Base-by-base conservation (phyloP, 805 yeast species). In the Wickerhamomyces queroliae region DNA sequence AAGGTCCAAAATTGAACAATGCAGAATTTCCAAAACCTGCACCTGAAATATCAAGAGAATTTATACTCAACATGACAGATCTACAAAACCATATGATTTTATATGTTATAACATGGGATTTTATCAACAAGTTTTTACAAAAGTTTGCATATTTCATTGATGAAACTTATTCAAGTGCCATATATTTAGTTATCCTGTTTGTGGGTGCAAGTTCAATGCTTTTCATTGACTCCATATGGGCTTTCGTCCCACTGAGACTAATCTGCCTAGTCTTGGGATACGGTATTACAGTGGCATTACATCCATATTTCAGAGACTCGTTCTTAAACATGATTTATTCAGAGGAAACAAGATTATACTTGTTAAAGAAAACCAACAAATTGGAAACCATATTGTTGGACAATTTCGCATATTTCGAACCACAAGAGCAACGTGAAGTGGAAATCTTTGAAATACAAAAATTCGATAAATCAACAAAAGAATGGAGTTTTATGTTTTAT, bases 41-140 rank as follows among this genome's bases (percentile, higher is more conserved):
- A 7, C 83, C 90, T 5, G 88, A 87, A 57, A 67, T 84, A 36
- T 80, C 90, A 24, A 68, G 84, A 40, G 95, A 88, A 55, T 88
- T 87, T 54, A 60, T 82, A 17, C 55, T 87, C 41, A 88, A 88
- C 55, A 65, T 85, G 50, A 85, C 95, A 1, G 96, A 88, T 63
- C 65, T 87, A 42, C 96, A 88, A 54, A 88, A 88, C 55, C 82
- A 79, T 52, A 80, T 84, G 86, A 54, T 80, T 23, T 52, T 79
- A 12, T 86, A 81, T 56, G 79, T 83, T 9, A 57, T 64, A 11
- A 61, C 67, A 0, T 87, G 80, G 70, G 91, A 88, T 59, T 67
- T 69, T 18, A 37, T 76, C 5, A 64, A 69, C 17, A 60, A 66
- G 48, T 40, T 74, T 32, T 64, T 83, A 24, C 61, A 65, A 17